Conservation (phyloP, 768 basidiomycete species). For the Leucocoprinus sp. region DNA sequence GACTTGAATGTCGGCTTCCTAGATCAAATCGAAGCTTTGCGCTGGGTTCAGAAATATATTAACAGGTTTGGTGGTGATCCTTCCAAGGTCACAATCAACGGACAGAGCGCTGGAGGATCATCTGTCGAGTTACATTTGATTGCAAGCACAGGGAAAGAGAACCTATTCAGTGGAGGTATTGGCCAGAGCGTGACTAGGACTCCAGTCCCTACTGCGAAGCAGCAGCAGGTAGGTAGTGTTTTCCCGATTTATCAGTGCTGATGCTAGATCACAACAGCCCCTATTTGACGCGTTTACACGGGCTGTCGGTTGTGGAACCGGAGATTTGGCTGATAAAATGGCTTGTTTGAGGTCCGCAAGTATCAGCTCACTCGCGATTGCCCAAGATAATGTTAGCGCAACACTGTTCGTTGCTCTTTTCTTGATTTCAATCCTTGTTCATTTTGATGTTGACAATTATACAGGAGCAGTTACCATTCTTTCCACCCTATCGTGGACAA, state of each 20-base stretch:
- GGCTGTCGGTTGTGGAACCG: constrained; percentile 42
- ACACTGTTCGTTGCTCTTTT: constrained; percentile 26
- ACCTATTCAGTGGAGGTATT: not conserved
- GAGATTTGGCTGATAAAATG: constrained; percentile 27
- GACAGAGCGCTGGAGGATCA: not conserved
- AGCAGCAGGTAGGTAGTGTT: constrained; percentile 34
- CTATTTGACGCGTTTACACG: constrained; percentile 46
- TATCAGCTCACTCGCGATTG: constrained; percentile 42
- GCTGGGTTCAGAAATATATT: constrained; percentile 60
- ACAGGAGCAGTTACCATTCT: constrained; percentile 31
- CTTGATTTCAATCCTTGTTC: not conserved
- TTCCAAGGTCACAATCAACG: constrained; percentile 37
- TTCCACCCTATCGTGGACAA: constrained; percentile 54
- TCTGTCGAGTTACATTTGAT: not conserved
- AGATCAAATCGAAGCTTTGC: constrained; percentile 50
- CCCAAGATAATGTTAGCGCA: constrained; percentile 41
- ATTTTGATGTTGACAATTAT: constrained; percentile 10
- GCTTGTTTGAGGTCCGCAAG: constrained; percentile 43
- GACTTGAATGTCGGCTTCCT: constrained; percentile 47
- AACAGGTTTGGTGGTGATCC: constrained; percentile 57
- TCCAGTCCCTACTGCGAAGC: constrained; percentile 38
- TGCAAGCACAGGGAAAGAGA: not conserved
- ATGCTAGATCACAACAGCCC: constrained; percentile 24
- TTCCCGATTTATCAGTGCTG: not conserved
- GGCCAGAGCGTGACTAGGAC: constrained; percentile 47